Evolutionary conservation across 2,329 filamentous ascomycete species (phyloP).

Genomic region (Xylariaceae sp.): DNA sequence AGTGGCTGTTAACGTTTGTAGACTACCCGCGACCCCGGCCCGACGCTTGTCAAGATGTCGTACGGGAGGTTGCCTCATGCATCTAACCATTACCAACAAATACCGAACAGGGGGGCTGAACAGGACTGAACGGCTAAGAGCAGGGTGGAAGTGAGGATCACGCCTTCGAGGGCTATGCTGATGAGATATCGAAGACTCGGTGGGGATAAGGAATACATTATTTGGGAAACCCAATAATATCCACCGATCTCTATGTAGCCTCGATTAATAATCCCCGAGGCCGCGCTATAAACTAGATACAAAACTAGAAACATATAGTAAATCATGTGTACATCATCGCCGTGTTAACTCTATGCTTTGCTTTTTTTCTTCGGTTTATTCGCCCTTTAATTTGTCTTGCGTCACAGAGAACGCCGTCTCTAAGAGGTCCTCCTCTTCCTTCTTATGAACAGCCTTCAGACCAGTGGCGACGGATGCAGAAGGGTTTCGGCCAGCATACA

Average conservation of each 20-base stretch:
- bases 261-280: slow-evolving; percentile 30
- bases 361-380: slow-evolving; percentile 51
- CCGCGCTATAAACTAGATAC: slow-evolving; percentile 38
- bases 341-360: slow-evolving; percentile 21
- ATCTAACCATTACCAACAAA: neutral
- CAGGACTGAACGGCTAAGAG: neutral
- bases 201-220: slow-evolving; percentile 30
- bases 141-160: no score
- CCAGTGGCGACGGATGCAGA: slow-evolving; percentile 94
- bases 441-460: slow-evolving; percentile 82
- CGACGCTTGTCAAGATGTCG: neutral
- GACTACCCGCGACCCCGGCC: no score
- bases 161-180: no score
- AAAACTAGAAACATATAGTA: slow-evolving; percentile 32
- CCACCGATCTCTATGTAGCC: slow-evolving; percentile 34
- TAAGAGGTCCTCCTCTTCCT: slow-evolving; percentile 88
- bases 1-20: neutral
- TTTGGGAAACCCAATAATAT: slow-evolving; percentile 20
- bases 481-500: slow-evolving; percentile 94
- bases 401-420: slow-evolving; percentile 65
- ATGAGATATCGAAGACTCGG: neutral
- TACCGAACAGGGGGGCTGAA: neutral
- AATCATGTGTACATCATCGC: slow-evolving; percentile 23
- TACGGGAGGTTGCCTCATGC: neutral
- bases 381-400: slow-evolving; percentile 71